phyloP scores from a whole-genome alignment of 805 yeast genomes.

The Zygoascus biomembranicola region DNA sequence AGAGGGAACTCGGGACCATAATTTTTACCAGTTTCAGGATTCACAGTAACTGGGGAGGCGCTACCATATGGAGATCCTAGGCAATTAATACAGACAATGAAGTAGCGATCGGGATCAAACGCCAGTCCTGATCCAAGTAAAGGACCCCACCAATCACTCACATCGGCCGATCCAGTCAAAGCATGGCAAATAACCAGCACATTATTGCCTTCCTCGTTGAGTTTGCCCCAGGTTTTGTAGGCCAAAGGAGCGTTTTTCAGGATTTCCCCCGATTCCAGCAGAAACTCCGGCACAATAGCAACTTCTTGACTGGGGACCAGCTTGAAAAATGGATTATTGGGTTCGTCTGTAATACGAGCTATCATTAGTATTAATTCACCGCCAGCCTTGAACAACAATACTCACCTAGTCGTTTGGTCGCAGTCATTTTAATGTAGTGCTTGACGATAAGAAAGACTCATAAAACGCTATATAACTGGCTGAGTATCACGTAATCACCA shows the following conservation, averaged over 20 bases:
- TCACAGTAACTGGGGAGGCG: conserved; percentile 81
- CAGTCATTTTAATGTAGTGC: not conserved
- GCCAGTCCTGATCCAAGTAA: conserved; percentile 77
- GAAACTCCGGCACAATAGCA: conserved; percentile 64
- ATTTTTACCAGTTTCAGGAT: conserved; percentile 61
- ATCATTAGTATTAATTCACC: not conserved
- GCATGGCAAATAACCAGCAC: conserved; percentile 94
- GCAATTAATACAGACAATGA: conserved; percentile 83
- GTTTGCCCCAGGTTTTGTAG: conserved; percentile 89
- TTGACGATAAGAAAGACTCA: not conserved
- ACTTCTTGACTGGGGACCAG: conserved; percentile 72
- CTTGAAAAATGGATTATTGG: conserved; percentile 54
- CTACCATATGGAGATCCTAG: conserved; percentile 96
- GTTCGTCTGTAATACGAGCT: conserved; percentile 10
- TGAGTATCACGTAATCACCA: not conserved
- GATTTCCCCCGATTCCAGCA: conserved; percentile 74
- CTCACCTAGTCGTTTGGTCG: not conserved
- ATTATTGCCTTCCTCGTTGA: conserved; percentile 62
- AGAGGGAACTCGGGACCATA: conserved; percentile 96
- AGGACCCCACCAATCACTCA: conserved; percentile 99
- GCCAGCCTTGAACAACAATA: not conserved
- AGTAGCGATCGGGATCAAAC: conserved; percentile 82
- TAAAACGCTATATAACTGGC: not conserved
- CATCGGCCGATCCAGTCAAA: conserved; percentile 90
- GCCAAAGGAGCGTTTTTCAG: conserved; percentile 79